phyloP scores from a whole-genome alignment of 2,329 filamentous ascomycete species.

The Beauveria caledonica region DNA sequence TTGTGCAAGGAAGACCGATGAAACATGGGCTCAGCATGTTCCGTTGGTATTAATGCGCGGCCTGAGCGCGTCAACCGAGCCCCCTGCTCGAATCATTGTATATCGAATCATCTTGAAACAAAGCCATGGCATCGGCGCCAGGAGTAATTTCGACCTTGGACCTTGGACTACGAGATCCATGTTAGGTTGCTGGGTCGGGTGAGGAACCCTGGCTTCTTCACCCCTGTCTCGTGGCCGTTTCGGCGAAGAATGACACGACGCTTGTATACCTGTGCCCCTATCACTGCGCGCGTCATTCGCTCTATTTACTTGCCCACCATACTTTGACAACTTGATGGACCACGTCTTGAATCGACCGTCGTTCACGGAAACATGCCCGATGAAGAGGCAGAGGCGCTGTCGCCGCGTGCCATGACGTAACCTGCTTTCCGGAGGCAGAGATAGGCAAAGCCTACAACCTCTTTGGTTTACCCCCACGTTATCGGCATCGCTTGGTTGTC shows the following conservation, averaged over 20 bases:
- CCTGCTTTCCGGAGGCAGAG: background rate
- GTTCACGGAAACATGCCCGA: background rate
- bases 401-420: background rate
- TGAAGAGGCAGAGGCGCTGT: background rate
- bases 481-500: background rate
- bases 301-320: background rate
- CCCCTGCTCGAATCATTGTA: background rate
- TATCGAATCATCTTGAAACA: background rate
- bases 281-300: background rate
- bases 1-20: background rate
- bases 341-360: background rate
- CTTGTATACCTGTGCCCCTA: background rate
- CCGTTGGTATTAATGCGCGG: background rate
- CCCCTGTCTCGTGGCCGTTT: background rate
- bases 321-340: background rate
- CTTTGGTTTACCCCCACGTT: background rate
- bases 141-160: background rate
- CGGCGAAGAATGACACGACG: slow-evolving; percentile 1
- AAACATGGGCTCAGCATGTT: too few relatives aligned
- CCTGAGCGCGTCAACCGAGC: background rate
- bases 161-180: background rate
- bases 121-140: background rate
- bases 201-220: background rate
- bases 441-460: background rate
- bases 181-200: background rate